Evolutionary conservation across 2,329 filamentous ascomycete genomes (phyloP).

Genomic region (Aspergillus sp.): DNA sequence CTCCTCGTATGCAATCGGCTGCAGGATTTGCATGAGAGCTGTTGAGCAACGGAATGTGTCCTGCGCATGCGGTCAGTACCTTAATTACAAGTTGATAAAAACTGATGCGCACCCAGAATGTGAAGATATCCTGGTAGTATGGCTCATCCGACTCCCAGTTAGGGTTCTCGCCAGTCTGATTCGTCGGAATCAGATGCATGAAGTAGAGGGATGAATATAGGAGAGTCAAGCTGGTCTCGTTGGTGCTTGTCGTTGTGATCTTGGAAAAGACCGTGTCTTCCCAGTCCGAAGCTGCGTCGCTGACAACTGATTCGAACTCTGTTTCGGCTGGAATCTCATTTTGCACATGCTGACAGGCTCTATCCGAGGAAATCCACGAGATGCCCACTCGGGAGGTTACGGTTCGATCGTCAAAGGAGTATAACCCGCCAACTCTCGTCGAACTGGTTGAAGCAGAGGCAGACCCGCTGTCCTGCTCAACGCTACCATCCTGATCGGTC

Average conservation of each 20-base stretch:
- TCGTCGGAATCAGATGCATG: slow-evolving; percentile 70
- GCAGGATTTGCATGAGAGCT: slow-evolving; percentile 67
- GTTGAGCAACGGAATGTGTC: slow-evolving; percentile 67
- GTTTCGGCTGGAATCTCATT: slow-evolving; percentile 58
- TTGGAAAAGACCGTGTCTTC: slow-evolving; percentile 66
- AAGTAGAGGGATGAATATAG: slow-evolving; percentile 73
- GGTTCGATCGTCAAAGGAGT: slow-evolving; percentile 54
- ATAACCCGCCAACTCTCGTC: slow-evolving; percentile 50
- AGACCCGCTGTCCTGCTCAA: slow-evolving; percentile 31
- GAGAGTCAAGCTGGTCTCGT: slow-evolving; percentile 60
- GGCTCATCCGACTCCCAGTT: slow-evolving; percentile 67
- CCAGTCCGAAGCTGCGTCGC: slow-evolving; percentile 60
- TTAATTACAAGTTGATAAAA: neutral
- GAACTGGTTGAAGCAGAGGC: slow-evolving; percentile 52
- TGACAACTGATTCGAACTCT: slow-evolving; percentile 50
- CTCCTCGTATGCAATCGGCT: slow-evolving; percentile 66
- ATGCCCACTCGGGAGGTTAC: slow-evolving; percentile 67
- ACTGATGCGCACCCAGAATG: slow-evolving; percentile 58
- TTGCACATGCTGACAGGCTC: slow-evolving; percentile 65
- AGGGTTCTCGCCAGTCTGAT: slow-evolving; percentile 73
- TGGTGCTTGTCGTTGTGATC: slow-evolving; percentile 63
- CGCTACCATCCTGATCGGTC: slow-evolving; percentile 33
- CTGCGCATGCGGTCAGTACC: slow-evolving; percentile 36
- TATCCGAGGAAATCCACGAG: slow-evolving; percentile 66
- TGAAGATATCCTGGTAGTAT: slow-evolving; percentile 74